Base-by-base conservation (phyloP, 441 rosid genomes). In the Syzygium syzygioides region DNA sequence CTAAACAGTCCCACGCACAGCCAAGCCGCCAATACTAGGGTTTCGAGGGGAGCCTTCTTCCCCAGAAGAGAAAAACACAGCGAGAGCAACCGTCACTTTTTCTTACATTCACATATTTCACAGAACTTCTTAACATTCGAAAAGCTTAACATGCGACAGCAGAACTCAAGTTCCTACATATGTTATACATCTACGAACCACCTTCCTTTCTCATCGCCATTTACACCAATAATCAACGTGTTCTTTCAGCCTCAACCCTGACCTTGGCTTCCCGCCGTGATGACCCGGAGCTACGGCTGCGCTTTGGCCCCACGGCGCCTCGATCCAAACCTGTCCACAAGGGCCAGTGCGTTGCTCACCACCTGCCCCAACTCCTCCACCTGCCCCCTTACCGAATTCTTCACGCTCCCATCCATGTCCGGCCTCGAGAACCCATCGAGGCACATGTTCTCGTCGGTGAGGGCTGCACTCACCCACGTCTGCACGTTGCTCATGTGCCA, bases 401-500 rank as follows among this genome's bases (percentile, higher is more conserved):
- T 95, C 60, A 90, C 93, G 37, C 57, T 66, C 55, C 92, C 89
- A 19, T 88, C 90, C 86, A n/a, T 25, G 20, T 23, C 88, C 10
- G 57, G 32, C 15, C 92, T 94, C 26, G 87, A 86, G 64, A 96
- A 93, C 55, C 97, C 96, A 87, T 97, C 96, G 92, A 94, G 79
- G 91, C 99, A 97, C 28, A 96, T 95, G 25, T 93, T 93, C 30
- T 95, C 96, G 88, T 95, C 92, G 60, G 98, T 96, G 48, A 96
- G 90, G 7, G 97, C 97, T 25, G 95, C 95, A 86, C 98, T 95
- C 12, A 95, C 95, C 99, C 99, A 97, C 59, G 97, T 97, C 85
- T 94, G 88, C 41, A 95, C 56, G 89, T 96, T 96, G 79, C 90
- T 92, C 90, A 95, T 91, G 86, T 92, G 90, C 88, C 90, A 89